These are phyloP conservation scores for Leccinum incarnatum DNA, from an alignment of 768 basidiomycete genomes.

Conservation along the genomic window DNA sequence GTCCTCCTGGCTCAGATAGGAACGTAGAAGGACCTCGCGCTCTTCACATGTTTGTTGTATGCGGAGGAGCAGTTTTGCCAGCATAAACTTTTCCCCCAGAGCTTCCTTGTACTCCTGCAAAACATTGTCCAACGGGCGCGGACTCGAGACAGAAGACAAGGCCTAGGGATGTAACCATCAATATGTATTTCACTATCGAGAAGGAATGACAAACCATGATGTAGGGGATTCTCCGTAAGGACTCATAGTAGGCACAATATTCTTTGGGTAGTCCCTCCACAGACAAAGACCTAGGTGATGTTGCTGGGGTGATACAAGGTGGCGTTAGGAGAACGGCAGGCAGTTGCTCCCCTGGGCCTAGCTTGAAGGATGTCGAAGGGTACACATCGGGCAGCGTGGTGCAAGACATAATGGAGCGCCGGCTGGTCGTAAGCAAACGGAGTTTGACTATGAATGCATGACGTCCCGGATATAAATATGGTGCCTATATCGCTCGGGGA, in stretches of 20 bases:
- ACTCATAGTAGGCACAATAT: not conserved
- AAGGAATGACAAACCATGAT: not conserved
- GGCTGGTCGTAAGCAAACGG: not conserved
- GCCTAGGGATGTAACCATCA: not conserved
- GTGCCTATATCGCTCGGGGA: not conserved
- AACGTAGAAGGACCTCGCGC: not conserved
- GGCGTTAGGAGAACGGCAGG: not conserved
- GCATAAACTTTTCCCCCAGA: not conserved
- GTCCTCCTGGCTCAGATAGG: not conserved
- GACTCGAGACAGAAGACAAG: not conserved
- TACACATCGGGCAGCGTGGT: not conserved
- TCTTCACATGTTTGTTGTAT: not conserved
- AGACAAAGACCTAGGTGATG: not conserved
- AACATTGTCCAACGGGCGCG: not conserved
- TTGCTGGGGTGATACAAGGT: not conserved
- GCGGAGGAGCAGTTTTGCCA: not conserved
- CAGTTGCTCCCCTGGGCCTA: not conserved
- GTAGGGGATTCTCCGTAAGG: not conserved
- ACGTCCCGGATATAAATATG: not conserved
- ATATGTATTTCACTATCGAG: not conserved
- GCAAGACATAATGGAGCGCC: not conserved
- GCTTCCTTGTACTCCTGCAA: not conserved
- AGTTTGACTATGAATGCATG: not conserved
- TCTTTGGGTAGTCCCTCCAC: not conserved
- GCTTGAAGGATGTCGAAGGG: not conserved